These are phyloP conservation scores for Claviceps citrina DNA, from an alignment of 2,329 filamentous ascomycete species.

Conservation along the genomic window DNA sequence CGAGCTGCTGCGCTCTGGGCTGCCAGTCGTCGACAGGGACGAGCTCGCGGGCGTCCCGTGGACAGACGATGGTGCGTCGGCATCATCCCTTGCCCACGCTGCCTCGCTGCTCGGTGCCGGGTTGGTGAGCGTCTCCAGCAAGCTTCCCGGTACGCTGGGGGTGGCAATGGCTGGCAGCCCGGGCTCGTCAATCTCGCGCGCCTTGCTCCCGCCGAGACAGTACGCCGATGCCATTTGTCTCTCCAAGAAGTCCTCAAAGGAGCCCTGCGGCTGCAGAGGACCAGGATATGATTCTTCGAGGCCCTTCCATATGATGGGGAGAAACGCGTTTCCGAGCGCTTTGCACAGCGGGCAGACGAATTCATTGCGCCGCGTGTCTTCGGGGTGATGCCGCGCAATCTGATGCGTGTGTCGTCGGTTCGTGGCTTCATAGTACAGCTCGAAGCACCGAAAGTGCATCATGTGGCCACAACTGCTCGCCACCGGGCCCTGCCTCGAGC, in stretches of 20 bases:
- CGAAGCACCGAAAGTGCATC: conserved; percentile 95
- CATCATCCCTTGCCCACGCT: conserved; percentile 26
- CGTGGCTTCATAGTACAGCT: conserved; percentile 76
- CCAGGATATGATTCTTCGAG: conserved; percentile 73
- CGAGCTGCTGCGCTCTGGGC: conserved; percentile 12
- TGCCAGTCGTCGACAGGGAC: conserved; percentile 22
- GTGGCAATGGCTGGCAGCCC: conserved; percentile 17
- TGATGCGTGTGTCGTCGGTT: conserved; percentile 74
- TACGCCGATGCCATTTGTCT: conserved; percentile 35
- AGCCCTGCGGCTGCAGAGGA: conserved; percentile 41
- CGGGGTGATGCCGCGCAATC: conserved; percentile 87
- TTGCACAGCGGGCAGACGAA: conserved; percentile 97
- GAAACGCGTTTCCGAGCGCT: conserved; percentile 82
- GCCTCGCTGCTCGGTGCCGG: conserved; percentile 22
- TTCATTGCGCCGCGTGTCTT: conserved; percentile 62
- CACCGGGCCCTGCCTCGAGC: conserved; percentile 58
- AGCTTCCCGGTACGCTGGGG: conserved; percentile 23
- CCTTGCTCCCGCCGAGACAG: conserved; percentile 26
- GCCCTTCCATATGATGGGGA: conserved; percentile 90
- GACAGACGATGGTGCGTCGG: conserved; percentile 15
- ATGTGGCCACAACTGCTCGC: conserved; percentile 91
- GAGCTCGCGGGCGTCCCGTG: conserved; percentile 28
- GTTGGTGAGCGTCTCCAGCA: conserved; percentile 23
- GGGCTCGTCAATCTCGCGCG: conserved; percentile 18
- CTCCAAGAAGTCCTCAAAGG: conserved; percentile 56